A percentile compares a stretch with the other conserved stretches of the same genome.
phyloP scores from a whole-genome alignment of 805 yeast species.

The Wickerhamomyces pijperi region DNA sequence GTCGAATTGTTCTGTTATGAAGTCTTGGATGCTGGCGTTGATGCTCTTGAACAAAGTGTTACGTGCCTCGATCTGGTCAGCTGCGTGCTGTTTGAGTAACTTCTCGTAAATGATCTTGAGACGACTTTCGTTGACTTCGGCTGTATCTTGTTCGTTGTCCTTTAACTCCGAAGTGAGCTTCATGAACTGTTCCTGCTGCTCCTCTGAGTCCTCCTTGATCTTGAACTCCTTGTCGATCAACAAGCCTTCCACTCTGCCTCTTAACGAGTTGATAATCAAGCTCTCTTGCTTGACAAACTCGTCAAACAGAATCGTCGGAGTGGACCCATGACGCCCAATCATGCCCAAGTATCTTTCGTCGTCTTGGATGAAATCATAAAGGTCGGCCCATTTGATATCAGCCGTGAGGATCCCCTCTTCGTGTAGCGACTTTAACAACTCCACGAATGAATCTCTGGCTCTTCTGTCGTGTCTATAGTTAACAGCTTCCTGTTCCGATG shows the following conservation, averaged over 20 bases:
- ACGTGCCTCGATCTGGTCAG: neutral
- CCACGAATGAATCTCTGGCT: slow-evolving; percentile 52
- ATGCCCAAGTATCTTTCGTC: slow-evolving; percentile 48
- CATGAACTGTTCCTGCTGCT: neutral
- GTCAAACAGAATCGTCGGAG: slow-evolving; percentile 66
- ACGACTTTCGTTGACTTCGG: neutral
- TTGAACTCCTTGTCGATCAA: neutral
- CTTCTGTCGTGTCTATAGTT: slow-evolving; percentile 49
- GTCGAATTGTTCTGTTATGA: neutral
- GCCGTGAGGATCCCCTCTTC: slow-evolving; percentile 29
- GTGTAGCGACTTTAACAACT: slow-evolving; percentile 28
- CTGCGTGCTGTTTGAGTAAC: neutral
- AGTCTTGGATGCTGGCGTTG: neutral
- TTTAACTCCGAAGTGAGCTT: neutral
- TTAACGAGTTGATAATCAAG: slow-evolving; percentile 42
- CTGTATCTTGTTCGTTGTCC: neutral
- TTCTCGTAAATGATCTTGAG: neutral
- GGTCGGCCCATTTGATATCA: slow-evolving; percentile 47
- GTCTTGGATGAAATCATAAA: slow-evolving; percentile 38
- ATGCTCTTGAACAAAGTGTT: neutral
- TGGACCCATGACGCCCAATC: slow-evolving; percentile 70
- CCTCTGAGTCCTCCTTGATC: neutral
- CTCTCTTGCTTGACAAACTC: slow-evolving; percentile 58
- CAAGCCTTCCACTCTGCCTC: slow-evolving; percentile 24
- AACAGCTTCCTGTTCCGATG: slow-evolving; percentile 19